Evolutionary conservation across 768 basidiomycete species (phyloP).

Genomic region (Naganishia antarctica): DNA sequence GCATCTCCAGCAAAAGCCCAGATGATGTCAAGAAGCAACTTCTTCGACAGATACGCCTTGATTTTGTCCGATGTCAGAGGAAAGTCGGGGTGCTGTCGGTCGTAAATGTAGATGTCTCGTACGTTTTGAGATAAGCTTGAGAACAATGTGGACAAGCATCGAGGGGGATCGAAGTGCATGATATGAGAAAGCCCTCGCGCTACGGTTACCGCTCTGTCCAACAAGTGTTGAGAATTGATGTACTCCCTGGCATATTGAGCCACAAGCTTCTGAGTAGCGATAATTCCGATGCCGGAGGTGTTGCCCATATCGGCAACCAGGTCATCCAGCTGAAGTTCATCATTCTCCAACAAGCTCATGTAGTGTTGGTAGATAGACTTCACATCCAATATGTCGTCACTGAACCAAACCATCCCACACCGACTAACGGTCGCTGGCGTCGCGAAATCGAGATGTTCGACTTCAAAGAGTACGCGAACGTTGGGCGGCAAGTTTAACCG

Average conservation of each 20-base stretch:
- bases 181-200: conserved; percentile 89
- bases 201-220: conserved; percentile 69
- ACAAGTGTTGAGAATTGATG: conserved; percentile 76
- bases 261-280: conserved; percentile 38
- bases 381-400: conserved; percentile 87
- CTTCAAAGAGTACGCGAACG: conserved; percentile 99
- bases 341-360: conserved; percentile 66
- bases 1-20: conserved; percentile 99
- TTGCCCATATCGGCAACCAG: background rate
- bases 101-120: conserved; percentile 89
- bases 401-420: conserved; percentile 99
- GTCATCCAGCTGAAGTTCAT: conserved; percentile 81
- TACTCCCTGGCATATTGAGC: conserved; percentile 37
- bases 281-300: conserved; percentile 16
- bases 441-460: conserved; percentile 93
- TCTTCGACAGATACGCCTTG: conserved; percentile 85
- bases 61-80: conserved; percentile 76
- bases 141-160: conserved; percentile 91
- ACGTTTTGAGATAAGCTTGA: conserved; percentile 94
- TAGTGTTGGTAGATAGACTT: conserved; percentile 88
- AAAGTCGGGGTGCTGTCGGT: conserved; percentile 90
- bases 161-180: conserved; percentile 93
- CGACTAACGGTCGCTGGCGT: conserved; percentile 98
- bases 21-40: conserved; percentile 81
- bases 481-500: conserved; percentile 93